Conservation (phyloP, 371 early-diverging fungal species). For the Mucor sp. region DNA sequence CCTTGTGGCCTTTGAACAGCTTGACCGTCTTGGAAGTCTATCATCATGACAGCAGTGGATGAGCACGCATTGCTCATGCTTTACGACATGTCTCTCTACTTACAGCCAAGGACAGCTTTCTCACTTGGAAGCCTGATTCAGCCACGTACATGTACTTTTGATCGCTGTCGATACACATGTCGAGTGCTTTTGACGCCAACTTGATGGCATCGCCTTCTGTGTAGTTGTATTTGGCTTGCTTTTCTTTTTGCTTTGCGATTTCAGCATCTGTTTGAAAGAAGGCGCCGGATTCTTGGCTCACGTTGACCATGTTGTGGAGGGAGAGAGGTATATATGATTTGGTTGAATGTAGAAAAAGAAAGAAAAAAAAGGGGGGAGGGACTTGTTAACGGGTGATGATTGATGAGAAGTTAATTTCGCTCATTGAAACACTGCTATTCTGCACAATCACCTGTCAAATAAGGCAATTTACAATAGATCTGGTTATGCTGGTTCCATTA, state of each 20-base stretch:
- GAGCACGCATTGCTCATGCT: neutral
- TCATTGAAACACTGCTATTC: neutral
- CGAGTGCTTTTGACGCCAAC: slow-evolving; percentile 66
- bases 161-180: slow-evolving; percentile 34
- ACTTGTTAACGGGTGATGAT: neutral
- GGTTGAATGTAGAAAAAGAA: neutral
- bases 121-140: slow-evolving; percentile 63
- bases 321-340: neutral
- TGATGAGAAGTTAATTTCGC: neutral
- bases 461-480: neutral
- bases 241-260: slow-evolving; percentile 54
- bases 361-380: neutral
- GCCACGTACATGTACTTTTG: slow-evolving; percentile 54
- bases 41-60: neutral
- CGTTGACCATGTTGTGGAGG: slow-evolving; percentile 46
- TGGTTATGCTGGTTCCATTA: too few relatives aligned
- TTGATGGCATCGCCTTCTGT: slow-evolving; percentile 65
- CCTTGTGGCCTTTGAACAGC: slow-evolving; percentile 76
- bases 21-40: slow-evolving; percentile 67
- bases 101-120: slow-evolving; percentile 60
- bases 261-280: slow-evolving; percentile 85
- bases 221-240: slow-evolving; percentile 65
- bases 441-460: neutral
- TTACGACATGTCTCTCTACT: neutral
- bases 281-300: slow-evolving; percentile 59